phyloP scores from a whole-genome alignment of 306 rosid genomes.

The Dryas alaskensis region DNA sequence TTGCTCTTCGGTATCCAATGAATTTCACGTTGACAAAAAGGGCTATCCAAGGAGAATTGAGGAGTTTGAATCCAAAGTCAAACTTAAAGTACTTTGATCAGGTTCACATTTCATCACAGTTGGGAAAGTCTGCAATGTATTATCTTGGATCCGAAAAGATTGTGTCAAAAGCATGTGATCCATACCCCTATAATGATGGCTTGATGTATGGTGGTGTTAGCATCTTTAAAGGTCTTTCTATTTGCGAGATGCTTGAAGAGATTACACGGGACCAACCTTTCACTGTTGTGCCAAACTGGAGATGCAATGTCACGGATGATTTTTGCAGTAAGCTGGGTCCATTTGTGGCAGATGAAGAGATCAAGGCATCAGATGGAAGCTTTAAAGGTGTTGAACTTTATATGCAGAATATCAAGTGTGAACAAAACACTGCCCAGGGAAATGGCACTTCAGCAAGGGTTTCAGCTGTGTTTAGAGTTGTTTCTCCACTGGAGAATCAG shows the following conservation, averaged over 20 bases:
- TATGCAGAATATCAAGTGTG: conserved; percentile 72
- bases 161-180: conserved; percentile 72
- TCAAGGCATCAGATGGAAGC: conserved; percentile 69
- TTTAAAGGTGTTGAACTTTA: conserved; percentile 64
- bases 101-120: conserved; percentile 66
- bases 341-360: conserved; percentile 54
- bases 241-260: conserved; percentile 75
- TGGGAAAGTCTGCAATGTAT: conserved; percentile 49
- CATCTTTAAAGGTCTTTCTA: conserved; percentile 49
- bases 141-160: conserved; percentile 47
- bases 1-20: conserved; percentile 70
- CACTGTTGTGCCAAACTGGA: conserved; percentile 78
- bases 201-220: conserved; percentile 34
- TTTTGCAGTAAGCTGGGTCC: conserved; percentile 87
- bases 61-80: conserved; percentile 64
- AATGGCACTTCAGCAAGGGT: conserved; percentile 57
- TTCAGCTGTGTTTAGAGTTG: conserved; percentile 75
- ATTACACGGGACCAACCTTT: conserved; percentile 56
- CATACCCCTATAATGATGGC: conserved; percentile 62
- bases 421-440: conserved; percentile 26
- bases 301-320: conserved; percentile 56
- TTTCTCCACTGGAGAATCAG: conserved; percentile 64
- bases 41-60: conserved; percentile 70
- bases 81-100: conserved; percentile 68
- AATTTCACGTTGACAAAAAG: conserved; percentile 57